Evolutionary conservation across 495 filamentous ascomycete species (phyloP), one percentile per base, ranked within the genome.

Genomic region (Aspergillus egyptiacus): DNA sequence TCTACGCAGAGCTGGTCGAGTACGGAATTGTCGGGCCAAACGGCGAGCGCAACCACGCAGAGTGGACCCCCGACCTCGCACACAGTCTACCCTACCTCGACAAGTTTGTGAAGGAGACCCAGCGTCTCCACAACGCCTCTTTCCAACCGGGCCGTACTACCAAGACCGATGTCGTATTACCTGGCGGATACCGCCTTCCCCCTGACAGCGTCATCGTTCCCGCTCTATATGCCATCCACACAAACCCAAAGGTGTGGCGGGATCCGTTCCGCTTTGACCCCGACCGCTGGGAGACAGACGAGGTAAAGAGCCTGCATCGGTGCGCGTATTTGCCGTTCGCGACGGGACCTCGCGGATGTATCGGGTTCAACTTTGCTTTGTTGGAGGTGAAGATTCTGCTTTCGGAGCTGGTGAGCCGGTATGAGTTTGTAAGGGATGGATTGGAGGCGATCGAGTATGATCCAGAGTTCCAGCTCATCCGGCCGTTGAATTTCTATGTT

Each of bases 291-390:
- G 71, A 76, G 32, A 71, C 71, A 0, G 70, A 74, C 0, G 61
- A 66, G 45, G 71, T 73, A 20, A 72, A 76, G 60, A 64, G 60
- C 34, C 39, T 67, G 7, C 72, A 70, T 33, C 65, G 66, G 34
- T 64, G 56, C 2, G 53, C 70, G 1, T 82, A 81, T 55, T 62
- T 72, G 3, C 77, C 77, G 0, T 81, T 82, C 37, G 77, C 70
- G 0, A 63, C 67, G 6, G 78, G 78, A 0, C 61, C 62, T 0
- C 58, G 79, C 0, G 65, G 64, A 53, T 81, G 78, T 55, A 76
- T 82, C 46, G 78, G 77, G 0, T 81, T 80, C 57, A 81, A 79
- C 57, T 76, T 81, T 56, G 79, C 77, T 0, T 53, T 82, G 17
- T 60, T 65, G 37, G 76, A 82, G 48, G 61, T 79, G 49, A 78